Percentiles rank a stretch among this genome's conserved stretches.
phyloP scores from a whole-genome alignment of 768 basidiomycete genomes.

The Pleurotus salmoneostramineus region DNA sequence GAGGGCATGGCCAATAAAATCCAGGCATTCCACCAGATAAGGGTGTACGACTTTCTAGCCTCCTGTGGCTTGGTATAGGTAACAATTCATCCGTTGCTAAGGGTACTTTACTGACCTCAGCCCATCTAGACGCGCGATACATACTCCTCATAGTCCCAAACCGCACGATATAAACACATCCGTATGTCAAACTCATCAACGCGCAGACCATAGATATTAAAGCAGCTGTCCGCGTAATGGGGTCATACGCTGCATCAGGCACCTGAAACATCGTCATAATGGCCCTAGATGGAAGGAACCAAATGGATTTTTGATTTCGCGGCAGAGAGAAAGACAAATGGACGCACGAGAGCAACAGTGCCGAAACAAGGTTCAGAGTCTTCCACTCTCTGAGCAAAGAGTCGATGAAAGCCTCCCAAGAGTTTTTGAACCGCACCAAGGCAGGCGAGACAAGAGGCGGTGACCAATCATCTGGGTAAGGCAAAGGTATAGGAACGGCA shows the following conservation, averaged over 20 bases:
- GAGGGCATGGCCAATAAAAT: slow-evolving; percentile 60
- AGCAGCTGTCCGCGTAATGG: slow-evolving; percentile 58
- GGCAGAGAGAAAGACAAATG: too few relatives aligned
- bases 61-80: slow-evolving; percentile 34
- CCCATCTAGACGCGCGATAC: slow-evolving; percentile 69
- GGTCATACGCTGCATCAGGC: slow-evolving; percentile 47
- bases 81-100: background rate
- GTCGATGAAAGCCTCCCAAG: slow-evolving; percentile 73
- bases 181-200: slow-evolving; percentile 68
- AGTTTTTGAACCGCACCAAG: slow-evolving; percentile 56
- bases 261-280: slow-evolving; percentile 70
- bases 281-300: slow-evolving; percentile 35
- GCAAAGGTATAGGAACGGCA: slow-evolving; percentile 24
- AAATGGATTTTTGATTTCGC: background rate
- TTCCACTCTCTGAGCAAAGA: slow-evolving; percentile 73
- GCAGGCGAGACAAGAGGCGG: slow-evolving; percentile 56
- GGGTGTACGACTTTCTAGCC: slow-evolving; percentile 33
- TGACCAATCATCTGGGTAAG: slow-evolving; percentile 53
- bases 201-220: slow-evolving; percentile 64
- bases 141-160: slow-evolving; percentile 73
- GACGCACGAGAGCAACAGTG: slow-evolving; percentile 44
- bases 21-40: slow-evolving; percentile 55
- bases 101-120: slow-evolving; percentile 41
- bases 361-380: slow-evolving; percentile 70
- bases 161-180: slow-evolving; percentile 69